Conservation (phyloP, 2,329 filamentous ascomycete genomes). For the Colletotrichum sp. region DNA sequence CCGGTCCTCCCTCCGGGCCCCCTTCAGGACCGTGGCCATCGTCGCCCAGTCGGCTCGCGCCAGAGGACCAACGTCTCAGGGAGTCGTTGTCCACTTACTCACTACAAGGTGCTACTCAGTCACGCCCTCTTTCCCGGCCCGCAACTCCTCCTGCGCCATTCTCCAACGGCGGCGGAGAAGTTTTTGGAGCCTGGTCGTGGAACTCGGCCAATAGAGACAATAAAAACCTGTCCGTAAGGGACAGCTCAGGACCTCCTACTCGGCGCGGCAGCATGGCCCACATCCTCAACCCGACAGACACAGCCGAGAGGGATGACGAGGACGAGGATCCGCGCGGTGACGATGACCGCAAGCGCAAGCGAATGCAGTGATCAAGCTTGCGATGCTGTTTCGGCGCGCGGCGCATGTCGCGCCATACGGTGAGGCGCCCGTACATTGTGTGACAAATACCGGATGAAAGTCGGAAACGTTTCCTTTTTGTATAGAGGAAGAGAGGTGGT, state of each 20-base stretch:
- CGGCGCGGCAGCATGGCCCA: slow-evolving; percentile 67
- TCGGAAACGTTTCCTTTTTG: slow-evolving; percentile 1
- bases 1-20: slow-evolving; percentile 55
- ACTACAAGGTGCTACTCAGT: slow-evolving; percentile 47
- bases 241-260: slow-evolving; percentile 62
- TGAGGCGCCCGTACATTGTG: slow-evolving; percentile 9
- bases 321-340: slow-evolving; percentile 61
- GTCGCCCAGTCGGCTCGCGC: slow-evolving; percentile 54
- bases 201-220: slow-evolving; percentile 55
- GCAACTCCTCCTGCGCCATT: slow-evolving; percentile 59
- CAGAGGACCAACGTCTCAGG: slow-evolving; percentile 60
- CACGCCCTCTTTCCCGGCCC: slow-evolving; percentile 53
- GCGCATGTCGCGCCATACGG: not conserved
- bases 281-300: slow-evolving; percentile 66
- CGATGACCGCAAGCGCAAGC: slow-evolving; percentile 67
- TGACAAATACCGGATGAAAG: slow-evolving; percentile 4
- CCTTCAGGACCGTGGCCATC: slow-evolving; percentile 58
- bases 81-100: slow-evolving; percentile 64
- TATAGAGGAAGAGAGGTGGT: slow-evolving; percentile 5
- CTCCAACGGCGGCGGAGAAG: slow-evolving; percentile 50
- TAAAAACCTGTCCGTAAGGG: slow-evolving; percentile 56
- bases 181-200: slow-evolving; percentile 64
- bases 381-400: not conserved
- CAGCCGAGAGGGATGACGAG: slow-evolving; percentile 59
- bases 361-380: slow-evolving; percentile 48